phyloP scores from a whole-genome alignment of 495 filamentous ascomycete genomes.

The Aspergillus saccharolyticus region DNA sequence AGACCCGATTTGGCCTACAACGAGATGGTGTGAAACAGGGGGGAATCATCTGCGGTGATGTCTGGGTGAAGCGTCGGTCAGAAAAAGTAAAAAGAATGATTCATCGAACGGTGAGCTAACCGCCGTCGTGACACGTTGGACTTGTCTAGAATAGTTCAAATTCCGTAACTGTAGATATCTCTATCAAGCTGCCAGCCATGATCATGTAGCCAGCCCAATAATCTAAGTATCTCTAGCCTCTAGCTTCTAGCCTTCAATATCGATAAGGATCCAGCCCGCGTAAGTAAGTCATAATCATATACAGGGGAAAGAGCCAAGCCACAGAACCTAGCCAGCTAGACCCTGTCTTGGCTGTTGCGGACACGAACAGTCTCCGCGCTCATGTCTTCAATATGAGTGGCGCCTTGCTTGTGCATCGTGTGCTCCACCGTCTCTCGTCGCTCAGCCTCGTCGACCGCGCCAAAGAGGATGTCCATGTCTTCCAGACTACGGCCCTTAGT shows the following conservation, averaged over 20 bases:
- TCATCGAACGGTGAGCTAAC: not conserved
- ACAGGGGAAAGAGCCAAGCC: not conserved
- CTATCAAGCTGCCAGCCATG: not conserved
- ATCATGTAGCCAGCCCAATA: not conserved
- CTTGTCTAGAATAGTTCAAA: not conserved
- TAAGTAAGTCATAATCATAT: not conserved
- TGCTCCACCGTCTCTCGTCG: conserved; percentile 38
- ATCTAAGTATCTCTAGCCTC: not conserved
- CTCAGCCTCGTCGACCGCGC: conserved; percentile 34
- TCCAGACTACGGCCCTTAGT: conserved; percentile 59
- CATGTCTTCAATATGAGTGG: conserved; percentile 25
- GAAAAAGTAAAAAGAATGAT: not conserved
- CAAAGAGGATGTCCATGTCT: conserved; percentile 51
- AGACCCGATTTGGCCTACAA: not conserved
- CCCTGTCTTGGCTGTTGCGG: conserved; percentile 5
- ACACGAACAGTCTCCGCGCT: conserved; percentile 12
- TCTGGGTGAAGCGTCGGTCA: not conserved
- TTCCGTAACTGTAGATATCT: not conserved
- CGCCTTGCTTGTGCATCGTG: conserved; percentile 31
- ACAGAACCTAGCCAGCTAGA: conserved; percentile 2
- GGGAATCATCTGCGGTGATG: not conserved
- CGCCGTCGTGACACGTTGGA: no score
- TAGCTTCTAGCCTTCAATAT: not conserved
- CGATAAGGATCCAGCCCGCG: not conserved
- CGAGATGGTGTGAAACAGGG: not conserved